A percentile compares a stretch with the other conserved stretches of the same genome.
These are phyloP conservation scores for Kokia cookei DNA, from an alignment of 441 rosid genomes.

Conservation along the genomic window DNA sequence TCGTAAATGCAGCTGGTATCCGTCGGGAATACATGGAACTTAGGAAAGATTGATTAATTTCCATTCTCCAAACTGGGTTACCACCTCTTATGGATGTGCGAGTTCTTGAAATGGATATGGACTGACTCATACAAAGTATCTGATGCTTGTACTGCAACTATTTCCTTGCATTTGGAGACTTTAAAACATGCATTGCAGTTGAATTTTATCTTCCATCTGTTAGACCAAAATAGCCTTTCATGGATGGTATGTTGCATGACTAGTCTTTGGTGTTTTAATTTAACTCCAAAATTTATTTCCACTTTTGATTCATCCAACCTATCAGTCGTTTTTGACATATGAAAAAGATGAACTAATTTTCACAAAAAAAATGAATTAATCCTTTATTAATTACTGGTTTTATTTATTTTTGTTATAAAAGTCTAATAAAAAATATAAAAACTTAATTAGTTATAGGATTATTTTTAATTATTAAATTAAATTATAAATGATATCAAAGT, in stretches of 20 bases:
- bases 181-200: neutral
- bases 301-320: neutral
- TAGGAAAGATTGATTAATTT: conserved; percentile 58
- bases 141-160: neutral
- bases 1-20: conserved; percentile 70
- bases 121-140: neutral
- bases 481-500: too few species aligned
- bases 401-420: too few species aligned
- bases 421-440: too few species aligned
- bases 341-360: too few species aligned
- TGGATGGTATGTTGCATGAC: neutral
- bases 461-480: too few species aligned
- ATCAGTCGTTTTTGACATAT: too few species aligned
- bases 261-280: neutral
- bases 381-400: too few species aligned
- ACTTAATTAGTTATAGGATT: too few species aligned
- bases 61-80: neutral
- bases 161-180: neutral
- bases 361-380: too few species aligned
- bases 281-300: neutral
- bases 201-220: neutral
- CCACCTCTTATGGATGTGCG: neutral
- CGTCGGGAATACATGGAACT: conserved; percentile 73
- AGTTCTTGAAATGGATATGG: neutral
- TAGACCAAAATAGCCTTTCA: neutral